Evolutionary conservation across 306 rosid genomes (phyloP), one percentile per base, ranked within the genome.

Genomic region (Nissolia schottii): DNA sequence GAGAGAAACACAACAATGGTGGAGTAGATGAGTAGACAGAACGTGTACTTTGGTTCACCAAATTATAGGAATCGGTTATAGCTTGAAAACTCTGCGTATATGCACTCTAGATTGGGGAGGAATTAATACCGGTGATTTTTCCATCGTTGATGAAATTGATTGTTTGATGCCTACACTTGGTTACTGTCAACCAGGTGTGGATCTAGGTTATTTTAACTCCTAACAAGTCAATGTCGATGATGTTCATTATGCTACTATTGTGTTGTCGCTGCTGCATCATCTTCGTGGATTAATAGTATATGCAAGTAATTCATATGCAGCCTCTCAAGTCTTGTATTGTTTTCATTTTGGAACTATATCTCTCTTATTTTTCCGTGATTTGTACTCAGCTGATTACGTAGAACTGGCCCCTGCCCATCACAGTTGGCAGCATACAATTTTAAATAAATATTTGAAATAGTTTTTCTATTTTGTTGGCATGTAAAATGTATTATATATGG

Each of bases 11-110:
- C 83, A 78, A 73, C 80, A 61, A 43, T 74, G 67, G 77, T 69
- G 71, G 77, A 77, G 80, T 71, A 79, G 75, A 80, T 83, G 77
- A 77, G 80, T 71, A 79, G 75, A 80, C 80, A 69, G 71, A 80
- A 60, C 54, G 3, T 48, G 73, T 74, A 63, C 67, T 64, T 49
- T 68, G 58, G 55, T 80, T 79, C 79, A 63, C 75, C 82, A 54
- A 35, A 71, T 73, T 66, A 80, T 76, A 73, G 80, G 78, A 84
- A 68, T 77, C 57, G 60, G 76, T 51, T 51, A 71, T 53, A 70
- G 56, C 76, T 73, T 70, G 56, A 74, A 79, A 71, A 79, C 71
- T 61, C 77, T 83, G 82, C 82, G 67, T 79, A 76, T 45, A n/a
- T 50, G 74, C 82, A 76, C 84, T 64, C 67, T 74, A 72, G 54